A percentile compares a stretch with the other conserved stretches of the same genome.
These are phyloP conservation scores for Pholiota microspora DNA, from an alignment of 768 basidiomycete species.

Conservation along the genomic window DNA sequence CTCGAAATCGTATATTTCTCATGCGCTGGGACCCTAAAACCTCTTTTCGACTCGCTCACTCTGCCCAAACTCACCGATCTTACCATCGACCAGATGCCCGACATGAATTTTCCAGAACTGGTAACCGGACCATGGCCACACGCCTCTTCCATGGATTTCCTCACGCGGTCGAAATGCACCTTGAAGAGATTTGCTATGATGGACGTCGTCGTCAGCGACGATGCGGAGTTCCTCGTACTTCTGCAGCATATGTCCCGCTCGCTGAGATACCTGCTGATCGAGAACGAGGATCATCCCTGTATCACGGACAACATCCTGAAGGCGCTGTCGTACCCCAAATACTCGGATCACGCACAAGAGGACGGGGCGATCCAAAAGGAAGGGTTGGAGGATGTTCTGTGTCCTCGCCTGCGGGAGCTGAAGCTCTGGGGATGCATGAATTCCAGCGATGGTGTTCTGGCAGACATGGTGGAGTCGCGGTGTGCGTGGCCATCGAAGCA, in stretches of 20 bases:
- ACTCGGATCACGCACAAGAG: neutral
- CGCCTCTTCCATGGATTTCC: constrained; percentile 19
- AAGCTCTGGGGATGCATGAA: constrained; percentile 24
- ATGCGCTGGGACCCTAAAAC: neutral
- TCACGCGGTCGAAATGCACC: constrained; percentile 22
- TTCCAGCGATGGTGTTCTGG: constrained; percentile 24
- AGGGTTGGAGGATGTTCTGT: constrained; percentile 2
- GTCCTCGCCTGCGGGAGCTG: constrained; percentile 21
- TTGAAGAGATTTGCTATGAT: constrained; percentile 5
- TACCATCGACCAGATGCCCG: constrained; percentile 13
- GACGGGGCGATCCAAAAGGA: neutral
- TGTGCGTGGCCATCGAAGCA: constrained; percentile 11
- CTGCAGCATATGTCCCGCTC: constrained; percentile 3
- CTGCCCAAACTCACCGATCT: constrained; percentile 24
- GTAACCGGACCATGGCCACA: constrained; percentile 22
- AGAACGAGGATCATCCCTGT: neutral
- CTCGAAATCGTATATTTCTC: constrained; percentile 4
- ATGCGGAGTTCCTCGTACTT: constrained; percentile 1
- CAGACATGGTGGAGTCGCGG: constrained; percentile 28
- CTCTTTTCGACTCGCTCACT: constrained; percentile 19
- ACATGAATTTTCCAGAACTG: neutral
- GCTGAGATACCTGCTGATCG: neutral
- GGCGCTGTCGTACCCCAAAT: constrained; percentile 6
- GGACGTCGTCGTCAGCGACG: neutral
- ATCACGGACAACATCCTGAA: constrained; percentile 5